phyloP scores from a whole-genome alignment of 2,329 filamentous ascomycete species.

The Coniochaeta sp. region DNA sequence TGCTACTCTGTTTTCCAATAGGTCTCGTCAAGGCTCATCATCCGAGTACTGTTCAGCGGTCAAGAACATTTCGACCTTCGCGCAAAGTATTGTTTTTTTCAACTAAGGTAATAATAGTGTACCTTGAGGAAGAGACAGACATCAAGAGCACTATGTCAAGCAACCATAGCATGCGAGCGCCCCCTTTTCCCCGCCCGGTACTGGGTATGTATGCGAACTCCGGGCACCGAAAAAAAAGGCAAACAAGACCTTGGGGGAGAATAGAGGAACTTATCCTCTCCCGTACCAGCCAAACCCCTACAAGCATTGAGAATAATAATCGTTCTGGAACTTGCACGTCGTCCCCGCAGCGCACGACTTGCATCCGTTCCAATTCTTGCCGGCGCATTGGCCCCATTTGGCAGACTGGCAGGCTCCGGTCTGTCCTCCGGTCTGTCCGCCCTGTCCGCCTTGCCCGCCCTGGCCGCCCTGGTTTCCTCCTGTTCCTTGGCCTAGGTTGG shows the following conservation, averaged over 20 bases:
- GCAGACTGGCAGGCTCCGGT: constrained; percentile 13
- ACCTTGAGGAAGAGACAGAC: neutral
- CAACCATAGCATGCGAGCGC: neutral
- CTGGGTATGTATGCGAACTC: neutral
- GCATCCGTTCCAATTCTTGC: constrained; percentile 26
- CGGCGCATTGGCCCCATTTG: constrained; percentile 29
- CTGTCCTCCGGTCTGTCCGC: constrained; percentile 10
- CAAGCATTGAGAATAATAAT: constrained; percentile 29
- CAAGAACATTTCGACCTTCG: neutral
- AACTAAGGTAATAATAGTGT: neutral
- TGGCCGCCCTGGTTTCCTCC: constrained; percentile 1
- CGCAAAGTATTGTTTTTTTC: neutral
- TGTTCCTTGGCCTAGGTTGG: neutral
- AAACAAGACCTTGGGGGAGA: neutral
- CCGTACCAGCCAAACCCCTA: constrained; percentile 7
- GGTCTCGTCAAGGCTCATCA: too few relatives aligned
- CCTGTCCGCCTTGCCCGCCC: constrained; percentile 11
- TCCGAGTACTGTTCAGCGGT: too few relatives aligned
- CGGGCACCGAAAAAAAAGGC: neutral
- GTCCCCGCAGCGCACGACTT: constrained; percentile 23
- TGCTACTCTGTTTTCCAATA: too few relatives aligned
- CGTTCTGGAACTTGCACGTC: constrained; percentile 23
- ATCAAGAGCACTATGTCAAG: neutral
- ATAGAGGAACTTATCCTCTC: neutral
- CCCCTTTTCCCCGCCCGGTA: neutral